These are phyloP conservation scores for Penicillium roqueforti DNA, from an alignment of 495 filamentous ascomycete genomes.

Conservation along the genomic window DNA sequence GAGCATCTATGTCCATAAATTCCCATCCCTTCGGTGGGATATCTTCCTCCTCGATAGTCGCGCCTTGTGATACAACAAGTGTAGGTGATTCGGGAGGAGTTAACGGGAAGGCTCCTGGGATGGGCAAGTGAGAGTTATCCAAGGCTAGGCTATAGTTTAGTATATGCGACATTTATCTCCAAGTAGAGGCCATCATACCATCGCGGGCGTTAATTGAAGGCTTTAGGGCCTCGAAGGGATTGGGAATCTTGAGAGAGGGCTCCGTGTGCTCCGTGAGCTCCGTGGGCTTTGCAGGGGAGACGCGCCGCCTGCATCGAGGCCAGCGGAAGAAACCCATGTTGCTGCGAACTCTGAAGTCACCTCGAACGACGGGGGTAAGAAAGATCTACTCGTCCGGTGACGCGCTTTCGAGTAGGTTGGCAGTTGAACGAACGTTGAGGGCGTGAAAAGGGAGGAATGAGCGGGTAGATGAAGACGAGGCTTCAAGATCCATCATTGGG, in stretches of 20 bases:
- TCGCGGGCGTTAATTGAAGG: not conserved
- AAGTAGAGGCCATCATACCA: not conserved
- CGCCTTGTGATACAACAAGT: conserved; percentile 5
- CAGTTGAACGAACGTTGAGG: not conserved
- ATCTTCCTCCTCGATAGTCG: conserved; percentile 1
- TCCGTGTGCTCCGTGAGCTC: not conserved
- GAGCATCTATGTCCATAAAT: conserved; percentile 11
- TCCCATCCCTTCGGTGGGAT: conserved; percentile 6
- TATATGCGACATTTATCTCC: not conserved
- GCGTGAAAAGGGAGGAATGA: not conserved
- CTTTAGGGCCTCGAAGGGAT: not conserved
- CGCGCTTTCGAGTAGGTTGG: conserved; percentile 2
- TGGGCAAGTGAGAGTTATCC: conserved; percentile 4
- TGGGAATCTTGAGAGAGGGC: not conserved
- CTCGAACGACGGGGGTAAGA: not conserved
- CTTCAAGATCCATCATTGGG: conserved; percentile 4
- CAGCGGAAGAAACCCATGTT: conserved; percentile 10
- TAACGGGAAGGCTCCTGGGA: conserved; percentile 23
- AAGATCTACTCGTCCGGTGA: conserved; percentile 8
- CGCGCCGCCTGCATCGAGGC: conserved; percentile 4
- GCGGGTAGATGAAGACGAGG: not conserved
- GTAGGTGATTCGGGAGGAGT: conserved; percentile 19
- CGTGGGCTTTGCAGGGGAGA: not conserved
- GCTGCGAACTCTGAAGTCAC: not conserved
- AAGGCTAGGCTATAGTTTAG: not conserved